Conservation (phyloP, 352 stramenopile genomes). For the Globisporangium sylvaticum region DNA sequence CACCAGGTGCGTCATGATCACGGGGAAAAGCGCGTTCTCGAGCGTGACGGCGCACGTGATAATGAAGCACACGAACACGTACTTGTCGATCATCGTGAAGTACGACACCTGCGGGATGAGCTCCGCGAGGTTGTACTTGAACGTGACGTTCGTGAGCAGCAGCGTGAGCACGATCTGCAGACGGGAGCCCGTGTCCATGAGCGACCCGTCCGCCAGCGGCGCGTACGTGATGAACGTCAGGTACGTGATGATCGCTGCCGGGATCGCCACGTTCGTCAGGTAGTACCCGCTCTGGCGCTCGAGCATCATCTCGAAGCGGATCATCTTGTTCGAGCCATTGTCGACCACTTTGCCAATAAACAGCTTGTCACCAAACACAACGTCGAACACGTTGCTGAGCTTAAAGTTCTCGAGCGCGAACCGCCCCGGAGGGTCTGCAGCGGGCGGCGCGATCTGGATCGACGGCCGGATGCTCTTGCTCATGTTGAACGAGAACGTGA, state of each 20-base stretch:
- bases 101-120: slow-evolving; percentile 62
- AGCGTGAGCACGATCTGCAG: slow-evolving; percentile 58
- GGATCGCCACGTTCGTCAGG: slow-evolving; percentile 39
- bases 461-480: slow-evolving; percentile 26
- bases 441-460: slow-evolving; percentile 28
- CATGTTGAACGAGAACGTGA: slow-evolving; percentile 46
- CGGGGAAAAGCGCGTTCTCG: slow-evolving; percentile 49
- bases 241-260: slow-evolving; percentile 19
- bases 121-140: slow-evolving; percentile 50
- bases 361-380: slow-evolving; percentile 47
- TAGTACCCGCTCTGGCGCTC: slow-evolving; percentile 48
- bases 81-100: slow-evolving; percentile 27
- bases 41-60: slow-evolving; percentile 48
- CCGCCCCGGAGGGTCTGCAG: slow-evolving; percentile 25
- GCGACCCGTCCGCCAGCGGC: neutral
- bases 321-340: slow-evolving; percentile 30
- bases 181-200: slow-evolving; percentile 35
- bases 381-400: slow-evolving; percentile 48
- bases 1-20: neutral
- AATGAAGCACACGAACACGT: slow-evolving; percentile 60
- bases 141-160: slow-evolving; percentile 58
- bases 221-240: slow-evolving; percentile 13
- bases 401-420: slow-evolving; percentile 54
- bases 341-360: slow-evolving; percentile 40
- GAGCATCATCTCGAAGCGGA: slow-evolving; percentile 58